A percentile compares a stretch with the other conserved stretches of the same genome.
Evolutionary conservation across 768 basidiomycete species (phyloP).

Genomic region (Grammothele lineata): DNA sequence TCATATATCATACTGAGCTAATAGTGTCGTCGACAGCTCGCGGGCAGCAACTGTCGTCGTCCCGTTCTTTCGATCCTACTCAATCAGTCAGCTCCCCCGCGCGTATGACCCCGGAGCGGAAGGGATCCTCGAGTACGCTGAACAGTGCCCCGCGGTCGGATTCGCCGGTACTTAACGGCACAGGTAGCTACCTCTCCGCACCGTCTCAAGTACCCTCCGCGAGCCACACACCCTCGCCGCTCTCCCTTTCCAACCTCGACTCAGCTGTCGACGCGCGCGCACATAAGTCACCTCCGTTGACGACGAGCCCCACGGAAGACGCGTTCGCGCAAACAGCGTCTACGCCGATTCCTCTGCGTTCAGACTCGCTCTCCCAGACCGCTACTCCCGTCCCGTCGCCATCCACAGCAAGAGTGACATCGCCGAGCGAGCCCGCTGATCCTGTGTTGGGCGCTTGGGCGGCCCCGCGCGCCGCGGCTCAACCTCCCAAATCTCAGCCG

Average conservation of each 20-base stretch:
- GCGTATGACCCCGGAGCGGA: slow-evolving; percentile 17
- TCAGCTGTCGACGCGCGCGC: slow-evolving; percentile 3
- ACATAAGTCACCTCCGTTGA: slow-evolving; percentile 3
- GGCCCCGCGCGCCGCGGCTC: slow-evolving; percentile 1
- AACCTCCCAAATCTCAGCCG: background rate
- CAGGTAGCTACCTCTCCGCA: background rate
- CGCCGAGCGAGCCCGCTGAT: slow-evolving; percentile 5
- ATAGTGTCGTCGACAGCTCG: slow-evolving; percentile 6
- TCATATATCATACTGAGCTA: background rate
- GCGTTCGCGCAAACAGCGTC: slow-evolving; percentile 1
- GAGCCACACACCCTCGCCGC: slow-evolving; percentile 11
- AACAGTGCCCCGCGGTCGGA: slow-evolving; percentile 4
- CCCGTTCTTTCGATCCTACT: slow-evolving; percentile 13
- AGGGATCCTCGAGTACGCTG: slow-evolving; percentile 19
- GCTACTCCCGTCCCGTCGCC: slow-evolving; percentile 21
- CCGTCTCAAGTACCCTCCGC: slow-evolving; percentile 1
- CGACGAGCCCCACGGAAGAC: slow-evolving; percentile 12
- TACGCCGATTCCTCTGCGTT: slow-evolving; percentile 7
- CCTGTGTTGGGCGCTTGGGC: slow-evolving; percentile 12
- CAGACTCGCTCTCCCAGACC: slow-evolving; percentile 30
- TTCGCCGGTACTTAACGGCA: background rate
- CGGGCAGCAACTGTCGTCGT: slow-evolving; percentile 7
- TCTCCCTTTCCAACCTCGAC: slow-evolving; percentile 3
- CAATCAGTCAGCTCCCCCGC: slow-evolving; percentile 3
- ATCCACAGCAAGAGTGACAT: slow-evolving; percentile 5